Percentiles rank a stretch among this genome's conserved stretches.
Evolutionary conservation across 805 yeast genomes (phyloP).

Genomic region (Dipodascus albidus): DNA sequence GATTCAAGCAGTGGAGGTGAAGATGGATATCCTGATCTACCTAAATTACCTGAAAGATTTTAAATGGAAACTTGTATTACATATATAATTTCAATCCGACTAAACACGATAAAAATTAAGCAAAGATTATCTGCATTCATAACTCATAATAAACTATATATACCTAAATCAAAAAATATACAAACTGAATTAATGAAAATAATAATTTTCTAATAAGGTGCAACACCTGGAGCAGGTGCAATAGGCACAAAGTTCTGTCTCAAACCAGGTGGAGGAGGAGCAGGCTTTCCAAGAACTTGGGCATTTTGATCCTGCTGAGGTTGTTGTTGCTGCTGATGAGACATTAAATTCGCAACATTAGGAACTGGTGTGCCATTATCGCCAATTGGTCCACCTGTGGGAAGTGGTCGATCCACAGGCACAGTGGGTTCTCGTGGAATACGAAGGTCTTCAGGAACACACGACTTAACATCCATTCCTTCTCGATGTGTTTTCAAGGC

Average conservation of each 20-base stretch:
- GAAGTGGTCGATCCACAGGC: neutral
- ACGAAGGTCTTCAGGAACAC: slow-evolving; percentile 32
- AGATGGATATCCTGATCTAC: too few relatives aligned
- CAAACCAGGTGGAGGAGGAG: slow-evolving; percentile 42
- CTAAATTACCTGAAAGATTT: too few relatives aligned
- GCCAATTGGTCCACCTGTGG: neutral
- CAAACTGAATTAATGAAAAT: neutral
- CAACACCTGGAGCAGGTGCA: slow-evolving; percentile 14
- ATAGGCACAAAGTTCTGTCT: slow-evolving; percentile 35
- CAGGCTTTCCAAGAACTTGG: slow-evolving; percentile 13
- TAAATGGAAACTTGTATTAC: too few relatives aligned
- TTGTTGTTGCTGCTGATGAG: slow-evolving; percentile 33
- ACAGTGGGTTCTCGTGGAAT: neutral
- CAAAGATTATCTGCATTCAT: slow-evolving; percentile 9
- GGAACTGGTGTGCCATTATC: neutral
- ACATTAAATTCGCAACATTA: slow-evolving; percentile 46
- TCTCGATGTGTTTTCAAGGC: neutral
- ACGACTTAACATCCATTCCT: slow-evolving; percentile 70
- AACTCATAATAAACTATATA: neutral
- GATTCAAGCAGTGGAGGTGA: too few relatives aligned
- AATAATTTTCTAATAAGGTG: slow-evolving; percentile 9
- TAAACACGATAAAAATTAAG: neutral
- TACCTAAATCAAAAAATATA: neutral
- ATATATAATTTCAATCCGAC: too few relatives aligned
- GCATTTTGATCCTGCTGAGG: slow-evolving; percentile 45